Evolutionary conservation across 2,329 filamentous ascomycete species (phyloP).

Genomic region (Hypoxylon sp.): DNA sequence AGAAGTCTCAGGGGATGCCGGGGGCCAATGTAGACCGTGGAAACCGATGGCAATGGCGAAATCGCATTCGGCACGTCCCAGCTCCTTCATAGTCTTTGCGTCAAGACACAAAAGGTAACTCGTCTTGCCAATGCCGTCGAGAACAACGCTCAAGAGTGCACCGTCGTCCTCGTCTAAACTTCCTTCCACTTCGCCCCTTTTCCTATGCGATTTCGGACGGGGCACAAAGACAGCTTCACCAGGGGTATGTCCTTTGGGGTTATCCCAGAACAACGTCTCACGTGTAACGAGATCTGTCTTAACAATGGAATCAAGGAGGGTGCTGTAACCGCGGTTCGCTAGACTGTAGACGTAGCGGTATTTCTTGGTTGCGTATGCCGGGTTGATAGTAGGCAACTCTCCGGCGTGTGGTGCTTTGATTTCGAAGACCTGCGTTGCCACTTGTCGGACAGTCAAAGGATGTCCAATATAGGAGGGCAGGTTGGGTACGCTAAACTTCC

Average conservation of each 20-base stretch:
- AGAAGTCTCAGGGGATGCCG: not conserved
- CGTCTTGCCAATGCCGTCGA: constrained; percentile 70
- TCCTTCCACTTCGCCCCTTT: constrained; percentile 35
- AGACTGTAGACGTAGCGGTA: constrained; percentile 75
- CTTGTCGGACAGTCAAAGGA: not conserved
- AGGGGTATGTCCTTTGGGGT: constrained; percentile 72
- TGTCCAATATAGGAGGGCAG: not conserved
- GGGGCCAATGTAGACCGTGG: constrained; percentile 69
- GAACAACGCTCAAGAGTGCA: constrained; percentile 65
- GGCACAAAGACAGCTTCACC: constrained; percentile 79
- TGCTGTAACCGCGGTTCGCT: constrained; percentile 69
- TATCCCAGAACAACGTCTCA: constrained; percentile 70
- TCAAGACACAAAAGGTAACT: constrained; percentile 78
- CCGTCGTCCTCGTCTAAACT: constrained; percentile 67
- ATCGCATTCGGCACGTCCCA: constrained; percentile 74
- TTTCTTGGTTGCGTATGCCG: constrained; percentile 63
- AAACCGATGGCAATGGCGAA: constrained; percentile 75
- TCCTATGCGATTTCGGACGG: constrained; percentile 56
- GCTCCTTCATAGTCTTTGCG: constrained; percentile 73
- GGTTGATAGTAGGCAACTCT: constrained; percentile 78
- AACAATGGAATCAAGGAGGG: constrained; percentile 73
- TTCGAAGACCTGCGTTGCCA: constrained; percentile 56
- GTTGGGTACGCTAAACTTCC: constrained; percentile 59
- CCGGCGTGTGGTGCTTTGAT: constrained; percentile 69
- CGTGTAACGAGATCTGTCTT: constrained; percentile 75